A percentile compares a stretch with the other conserved stretches of the same genome.
These are phyloP conservation scores for Paramecium sonneborni DNA, from an alignment of 73 alveolate species.

Conservation along the genomic window DNA sequence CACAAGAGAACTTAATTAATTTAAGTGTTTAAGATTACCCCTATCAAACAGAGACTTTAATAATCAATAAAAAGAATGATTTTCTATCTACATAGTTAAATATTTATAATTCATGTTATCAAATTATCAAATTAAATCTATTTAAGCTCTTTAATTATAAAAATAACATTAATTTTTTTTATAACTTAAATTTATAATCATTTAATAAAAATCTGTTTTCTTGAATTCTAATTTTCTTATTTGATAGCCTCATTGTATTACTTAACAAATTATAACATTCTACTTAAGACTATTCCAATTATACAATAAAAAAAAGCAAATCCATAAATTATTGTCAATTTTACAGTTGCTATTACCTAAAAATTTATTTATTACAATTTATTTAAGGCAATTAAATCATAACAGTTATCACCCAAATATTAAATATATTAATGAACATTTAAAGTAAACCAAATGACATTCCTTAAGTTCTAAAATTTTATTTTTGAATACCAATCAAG, in stretches of 20 bases:
- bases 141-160: too few relatives aligned
- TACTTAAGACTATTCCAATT: not conserved
- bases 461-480: slow-evolving; percentile 1
- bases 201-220: not conserved
- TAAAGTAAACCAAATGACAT: slow-evolving; percentile 17
- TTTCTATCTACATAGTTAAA: not conserved
- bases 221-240: not conserved
- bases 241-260: not conserved
- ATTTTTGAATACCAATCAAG: not conserved
- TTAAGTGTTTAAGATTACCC: not conserved
- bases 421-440: slow-evolving; percentile 27
- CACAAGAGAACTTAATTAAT: not conserved
- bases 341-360: not conserved
- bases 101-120: too few relatives aligned
- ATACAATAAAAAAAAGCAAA: not conserved
- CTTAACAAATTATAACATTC: not conserved
- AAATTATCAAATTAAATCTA: not conserved
- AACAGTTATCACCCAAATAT: slow-evolving; percentile 27
- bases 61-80: not conserved
- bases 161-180: not conserved
- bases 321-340: not conserved
- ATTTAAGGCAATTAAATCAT: not conserved
- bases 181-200: not conserved
- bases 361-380: not conserved
- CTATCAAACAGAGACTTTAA: not conserved